Evolutionary conservation across 2,329 filamentous ascomycete species (phyloP).

Genomic region (Fusarium buxicola): DNA sequence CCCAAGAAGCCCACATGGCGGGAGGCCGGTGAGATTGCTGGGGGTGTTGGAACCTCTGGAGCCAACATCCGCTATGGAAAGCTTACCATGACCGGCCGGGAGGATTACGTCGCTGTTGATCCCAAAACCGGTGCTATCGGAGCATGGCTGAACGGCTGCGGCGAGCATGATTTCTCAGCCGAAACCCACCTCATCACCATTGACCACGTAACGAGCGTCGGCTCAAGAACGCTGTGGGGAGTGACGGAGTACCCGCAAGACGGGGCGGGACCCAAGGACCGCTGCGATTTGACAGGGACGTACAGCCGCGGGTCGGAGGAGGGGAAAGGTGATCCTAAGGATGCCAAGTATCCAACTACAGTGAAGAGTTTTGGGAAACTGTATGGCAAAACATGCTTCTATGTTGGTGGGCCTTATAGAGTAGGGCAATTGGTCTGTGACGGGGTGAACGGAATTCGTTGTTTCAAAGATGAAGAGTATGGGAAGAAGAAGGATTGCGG

Average conservation of each 20-base stretch:
- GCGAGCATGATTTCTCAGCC: background rate
- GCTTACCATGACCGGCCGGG: background rate
- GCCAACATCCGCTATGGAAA: conserved; percentile 13
- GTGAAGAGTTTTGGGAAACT: background rate
- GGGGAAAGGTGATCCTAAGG: background rate
- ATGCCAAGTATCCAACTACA: background rate
- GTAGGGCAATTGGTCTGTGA: conserved; percentile 9
- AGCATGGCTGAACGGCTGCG: conserved; percentile 21
- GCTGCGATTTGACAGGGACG: background rate
- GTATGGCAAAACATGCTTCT: background rate
- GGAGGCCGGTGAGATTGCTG: conserved; percentile 2
- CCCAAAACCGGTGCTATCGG: conserved; percentile 10
- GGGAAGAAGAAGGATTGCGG: background rate
- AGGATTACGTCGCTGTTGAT: conserved; percentile 21
- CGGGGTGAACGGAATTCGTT: conserved; percentile 3
- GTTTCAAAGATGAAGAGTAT: background rate
- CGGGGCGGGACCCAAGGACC: background rate
- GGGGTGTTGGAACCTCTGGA: conserved; percentile 10
- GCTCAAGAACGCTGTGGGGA: background rate
- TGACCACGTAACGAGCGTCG: background rate
- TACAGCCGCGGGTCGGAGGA: no score
- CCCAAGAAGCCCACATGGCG: conserved; percentile 5
- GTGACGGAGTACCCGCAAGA: background rate
- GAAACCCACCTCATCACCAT: conserved; percentile 4
- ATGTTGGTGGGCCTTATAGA: background rate